Percentiles rank a stretch among this genome's conserved stretches.
These are phyloP conservation scores for Verticillium zaregamsianum DNA, from an alignment of 2,329 filamentous ascomycete genomes.

Conservation along the genomic window DNA sequence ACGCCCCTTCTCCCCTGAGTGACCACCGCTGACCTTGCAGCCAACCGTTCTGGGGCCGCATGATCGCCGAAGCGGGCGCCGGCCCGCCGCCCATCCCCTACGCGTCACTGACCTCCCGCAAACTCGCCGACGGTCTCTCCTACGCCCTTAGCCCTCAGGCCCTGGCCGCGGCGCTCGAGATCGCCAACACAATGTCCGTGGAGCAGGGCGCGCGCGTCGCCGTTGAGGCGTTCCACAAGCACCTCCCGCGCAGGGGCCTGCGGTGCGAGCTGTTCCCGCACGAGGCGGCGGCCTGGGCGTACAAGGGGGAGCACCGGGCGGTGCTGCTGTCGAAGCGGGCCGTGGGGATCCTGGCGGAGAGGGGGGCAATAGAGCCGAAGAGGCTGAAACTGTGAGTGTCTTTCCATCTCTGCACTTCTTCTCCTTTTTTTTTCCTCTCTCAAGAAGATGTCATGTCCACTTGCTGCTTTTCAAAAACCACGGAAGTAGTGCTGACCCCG, in stretches of 20 bases:
- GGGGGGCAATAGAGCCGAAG: neutral
- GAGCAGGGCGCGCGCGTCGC: constrained; percentile 9
- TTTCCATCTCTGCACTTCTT: neutral
- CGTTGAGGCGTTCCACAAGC: constrained; percentile 7
- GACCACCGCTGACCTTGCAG: neutral
- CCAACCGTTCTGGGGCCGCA: constrained; percentile 11
- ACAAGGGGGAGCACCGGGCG: neutral
- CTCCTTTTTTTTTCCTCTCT: neutral
- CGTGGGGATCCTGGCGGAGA: neutral
- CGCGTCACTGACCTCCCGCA: constrained; percentile 8
- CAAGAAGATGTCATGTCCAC: neutral
- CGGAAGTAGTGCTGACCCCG: neutral
- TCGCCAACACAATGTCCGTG: constrained; percentile 7
- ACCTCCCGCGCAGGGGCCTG: constrained; percentile 6
- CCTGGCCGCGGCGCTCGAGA: constrained; percentile 3
- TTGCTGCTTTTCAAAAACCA: neutral
- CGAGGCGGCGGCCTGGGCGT: constrained; percentile 4
- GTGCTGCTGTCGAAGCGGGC: neutral
- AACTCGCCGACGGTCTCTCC: constrained; percentile 6
- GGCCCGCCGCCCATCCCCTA: constrained; percentile 11
- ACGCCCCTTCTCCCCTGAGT: too few species aligned
- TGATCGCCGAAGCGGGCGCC: constrained; percentile 10
- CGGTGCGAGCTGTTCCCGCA: constrained; percentile 10
- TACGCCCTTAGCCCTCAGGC: constrained; percentile 6
- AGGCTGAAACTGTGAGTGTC: constrained; percentile 4